phyloP scores from a whole-genome alignment of 371 early-diverging fungal genomes.

The Mortierella polycephala region DNA sequence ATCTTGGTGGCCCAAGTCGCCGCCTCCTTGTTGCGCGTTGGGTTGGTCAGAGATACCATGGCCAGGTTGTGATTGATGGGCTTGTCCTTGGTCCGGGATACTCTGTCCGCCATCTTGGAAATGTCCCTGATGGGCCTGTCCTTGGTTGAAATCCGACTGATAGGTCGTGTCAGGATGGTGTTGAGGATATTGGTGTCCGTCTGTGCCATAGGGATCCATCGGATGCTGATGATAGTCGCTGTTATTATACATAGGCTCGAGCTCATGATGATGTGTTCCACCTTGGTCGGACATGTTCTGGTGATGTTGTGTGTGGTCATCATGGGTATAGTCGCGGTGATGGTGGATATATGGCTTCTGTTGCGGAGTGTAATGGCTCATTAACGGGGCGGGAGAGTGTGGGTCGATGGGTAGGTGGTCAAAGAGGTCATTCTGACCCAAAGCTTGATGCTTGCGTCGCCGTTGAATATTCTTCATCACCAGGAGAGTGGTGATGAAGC shows the following conservation, averaged over 20 bases:
- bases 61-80: constrained; percentile 5
- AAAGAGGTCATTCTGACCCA: constrained; percentile 29
- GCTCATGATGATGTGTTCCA: constrained; percentile 15
- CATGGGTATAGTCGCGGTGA: not conserved
- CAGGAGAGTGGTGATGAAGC: constrained; percentile 20
- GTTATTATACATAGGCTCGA: constrained; percentile 30
- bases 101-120: constrained; percentile 5
- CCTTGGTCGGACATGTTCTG: constrained; percentile 11
- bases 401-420: constrained; percentile 29
- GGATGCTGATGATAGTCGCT: constrained; percentile 26
- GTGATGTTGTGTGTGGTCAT: constrained; percentile 1
- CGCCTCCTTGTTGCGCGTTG: not conserved
- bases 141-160: constrained; percentile 1
- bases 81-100: constrained; percentile 9
- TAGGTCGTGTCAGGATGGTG: constrained; percentile 1
- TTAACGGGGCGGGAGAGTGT: constrained; percentile 10
- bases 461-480: constrained; percentile 8
- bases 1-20: not conserved
- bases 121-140: constrained; percentile 15
- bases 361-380: not conserved
- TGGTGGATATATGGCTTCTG: constrained; percentile 1
- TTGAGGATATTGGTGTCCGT: constrained; percentile 17
- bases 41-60: constrained; percentile 4
- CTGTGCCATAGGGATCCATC: constrained; percentile 4
- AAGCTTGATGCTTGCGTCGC: constrained; percentile 13